Base-by-base conservation (phyloP, 1,284 basidiomycete species). In the Tilletia walkeri region DNA sequence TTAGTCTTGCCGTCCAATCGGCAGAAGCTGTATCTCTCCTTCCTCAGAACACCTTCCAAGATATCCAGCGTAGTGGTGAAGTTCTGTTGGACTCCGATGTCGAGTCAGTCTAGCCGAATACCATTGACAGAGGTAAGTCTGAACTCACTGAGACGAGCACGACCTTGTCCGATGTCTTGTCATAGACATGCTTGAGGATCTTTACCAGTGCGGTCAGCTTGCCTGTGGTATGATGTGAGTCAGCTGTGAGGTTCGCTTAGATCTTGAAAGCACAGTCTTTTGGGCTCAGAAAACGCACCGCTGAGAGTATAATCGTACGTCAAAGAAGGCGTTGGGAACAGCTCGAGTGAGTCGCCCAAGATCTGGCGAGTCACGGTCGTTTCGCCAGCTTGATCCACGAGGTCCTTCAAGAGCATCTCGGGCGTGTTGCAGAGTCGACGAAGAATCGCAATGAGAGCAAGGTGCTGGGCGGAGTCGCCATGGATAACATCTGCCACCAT, bases 391-490 rank as follows among this genome's bases (percentile, higher is more conserved):
- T 59, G 59, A n/a, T 63, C 75, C 45, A 86, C 86, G 75, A 89
- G 89, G 73, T 91, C 90, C 65, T 88, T 88, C 24, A 89, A 89
- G 34, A 98, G 86, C 20, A 98, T 86, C 71, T 94, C 89, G 0
- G 95, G 95, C 75, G 94, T 93, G 80, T 93, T 98, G 86, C 93
- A 94, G 72, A 98, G 89, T 86, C 97, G 96, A 30, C 91, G 91
- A 66, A 85, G 75, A 2, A 82, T 65, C 12, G 75, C 75, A 53
- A 85, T 81, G 53, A 82, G 75, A 12, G 76, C 67, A 2, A 85
- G 74, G 41, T 77, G 78, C 34, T 77, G 75, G 2, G 72, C 69
- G 2, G 74, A 72, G 2, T 73, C 73, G 30, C 80, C 78, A 20
- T 72, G 69, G 14, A 50, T 41, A 7, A 84, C 69, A 10, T 77